Percentiles rank a stretch among this genome's conserved stretches.
Evolutionary conservation across 495 filamentous ascomycete genomes (phyloP).

Genomic region (Neurospora sublineolata): DNA sequence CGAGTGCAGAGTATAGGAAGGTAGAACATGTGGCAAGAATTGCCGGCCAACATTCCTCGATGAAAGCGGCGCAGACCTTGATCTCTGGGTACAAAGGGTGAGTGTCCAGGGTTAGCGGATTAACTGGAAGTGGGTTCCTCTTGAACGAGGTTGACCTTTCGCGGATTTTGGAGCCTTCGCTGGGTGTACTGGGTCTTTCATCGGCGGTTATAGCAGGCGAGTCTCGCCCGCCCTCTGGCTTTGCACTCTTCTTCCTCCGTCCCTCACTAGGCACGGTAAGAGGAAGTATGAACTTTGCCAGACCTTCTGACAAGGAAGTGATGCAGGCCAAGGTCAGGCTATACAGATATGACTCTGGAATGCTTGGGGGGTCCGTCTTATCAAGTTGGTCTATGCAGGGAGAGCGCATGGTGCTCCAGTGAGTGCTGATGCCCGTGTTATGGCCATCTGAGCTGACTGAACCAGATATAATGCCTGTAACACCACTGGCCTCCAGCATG

Average conservation of each 20-base stretch:
- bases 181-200: slow-evolving; percentile 13
- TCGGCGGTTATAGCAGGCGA: slow-evolving; percentile 30
- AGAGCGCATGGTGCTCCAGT: slow-evolving; percentile 81
- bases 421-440: slow-evolving; percentile 68
- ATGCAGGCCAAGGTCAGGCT: slow-evolving; percentile 81
- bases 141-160: slow-evolving; percentile 40
- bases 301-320: slow-evolving; percentile 73
- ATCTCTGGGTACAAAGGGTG: slow-evolving; percentile 62
- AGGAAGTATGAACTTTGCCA: slow-evolving; percentile 86
- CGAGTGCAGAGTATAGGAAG: slow-evolving; percentile 80
- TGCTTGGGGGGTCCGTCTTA: slow-evolving; percentile 69
- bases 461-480: slow-evolving; percentile 76
- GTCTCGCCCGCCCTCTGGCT: slow-evolving; percentile 32
- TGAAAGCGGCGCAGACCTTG: slow-evolving; percentile 62
- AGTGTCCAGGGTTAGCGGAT: slow-evolving; percentile 61
- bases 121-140: slow-evolving; percentile 58
- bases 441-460: slow-evolving; percentile 53
- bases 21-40: slow-evolving; percentile 89
- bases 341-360: slow-evolving; percentile 92
- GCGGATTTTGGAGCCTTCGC: slow-evolving; percentile 2
- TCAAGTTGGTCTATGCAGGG: slow-evolving; percentile 91
- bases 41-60: slow-evolving; percentile 91
- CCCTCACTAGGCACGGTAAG: slow-evolving; percentile 61
- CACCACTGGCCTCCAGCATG: slow-evolving; percentile 74
- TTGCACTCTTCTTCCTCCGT: slow-evolving; percentile 38